These are phyloP conservation scores for Tricholoma matsutake DNA, from an alignment of 768 basidiomycete genomes.

Conservation along the genomic window DNA sequence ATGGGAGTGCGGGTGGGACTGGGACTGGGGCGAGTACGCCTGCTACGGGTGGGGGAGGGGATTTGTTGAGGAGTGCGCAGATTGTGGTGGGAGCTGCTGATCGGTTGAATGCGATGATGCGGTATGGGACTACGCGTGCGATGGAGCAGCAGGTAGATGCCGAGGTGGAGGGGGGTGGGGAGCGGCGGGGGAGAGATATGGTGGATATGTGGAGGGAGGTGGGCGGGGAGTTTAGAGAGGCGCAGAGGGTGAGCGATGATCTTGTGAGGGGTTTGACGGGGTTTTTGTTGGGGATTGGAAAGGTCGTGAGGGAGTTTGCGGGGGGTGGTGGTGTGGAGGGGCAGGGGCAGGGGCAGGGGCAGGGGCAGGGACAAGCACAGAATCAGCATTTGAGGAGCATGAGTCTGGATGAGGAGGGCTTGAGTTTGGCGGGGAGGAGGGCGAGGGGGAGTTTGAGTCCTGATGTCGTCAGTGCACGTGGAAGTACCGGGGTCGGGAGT, in stretches of 20 bases:
- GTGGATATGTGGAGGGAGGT: constrained; percentile 66
- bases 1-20: constrained; percentile 15
- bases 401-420: constrained; percentile 52
- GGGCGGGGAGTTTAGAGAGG: constrained; percentile 71
- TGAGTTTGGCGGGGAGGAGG: constrained; percentile 28
- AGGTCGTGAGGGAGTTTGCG: constrained; percentile 57
- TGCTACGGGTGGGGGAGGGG: constrained; percentile 27
- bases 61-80: constrained; percentile 60
- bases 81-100: constrained; percentile 64
- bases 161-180: constrained; percentile 53
- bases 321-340: constrained; percentile 21
- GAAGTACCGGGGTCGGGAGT: constrained; percentile 26
- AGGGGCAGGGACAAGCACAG: not conserved
- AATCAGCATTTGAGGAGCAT: constrained; percentile 44
- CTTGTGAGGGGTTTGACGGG: constrained; percentile 73
- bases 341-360: constrained; percentile 14
- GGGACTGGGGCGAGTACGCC: not conserved
- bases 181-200: constrained; percentile 29
- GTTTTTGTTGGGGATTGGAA: constrained; percentile 72
- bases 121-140: constrained; percentile 52
- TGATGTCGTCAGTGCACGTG: constrained; percentile 21
- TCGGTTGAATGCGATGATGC: constrained; percentile 59
- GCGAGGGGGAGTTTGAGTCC: constrained; percentile 25
- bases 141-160: constrained; percentile 74
- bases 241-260: constrained; percentile 72